Evolutionary conservation across 2,329 filamentous ascomycete genomes (phyloP).

Genomic region (Zopfia rhizophila): DNA sequence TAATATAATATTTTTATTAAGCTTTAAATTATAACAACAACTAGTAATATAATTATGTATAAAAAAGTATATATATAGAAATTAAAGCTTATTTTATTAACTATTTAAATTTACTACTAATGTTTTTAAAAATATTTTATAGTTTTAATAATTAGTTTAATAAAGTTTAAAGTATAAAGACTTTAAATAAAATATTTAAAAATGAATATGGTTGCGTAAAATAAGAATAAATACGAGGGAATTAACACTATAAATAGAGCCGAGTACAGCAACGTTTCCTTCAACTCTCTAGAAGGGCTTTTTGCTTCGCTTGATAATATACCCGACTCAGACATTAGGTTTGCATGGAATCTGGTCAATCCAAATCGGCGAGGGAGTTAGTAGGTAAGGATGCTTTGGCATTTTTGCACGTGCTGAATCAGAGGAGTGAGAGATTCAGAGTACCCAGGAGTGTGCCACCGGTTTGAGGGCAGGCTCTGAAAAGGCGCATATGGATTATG

Average conservation of each 20-base stretch:
- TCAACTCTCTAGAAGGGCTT: conserved; percentile 80
- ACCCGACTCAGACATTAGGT: conserved; percentile 81
- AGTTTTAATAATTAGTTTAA: no score
- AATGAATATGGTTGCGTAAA: no score
- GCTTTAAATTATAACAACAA: no score
- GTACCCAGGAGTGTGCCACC: conserved; percentile 89
- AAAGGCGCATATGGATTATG: conserved; percentile 96
- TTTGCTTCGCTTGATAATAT: conserved; percentile 81
- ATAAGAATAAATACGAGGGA: conserved; percentile 95
- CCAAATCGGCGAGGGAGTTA: conserved; percentile 79
- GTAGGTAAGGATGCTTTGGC: conserved; percentile 98
- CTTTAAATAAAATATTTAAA: no score
- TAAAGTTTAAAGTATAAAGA: no score
- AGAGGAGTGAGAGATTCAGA: conserved; percentile 92
- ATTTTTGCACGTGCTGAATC: conserved; percentile 96
- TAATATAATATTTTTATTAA: no score
- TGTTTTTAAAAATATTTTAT: no score
- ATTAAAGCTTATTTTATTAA: no score
- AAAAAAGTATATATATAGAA: no score
- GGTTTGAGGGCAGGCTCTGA: conserved; percentile 93
- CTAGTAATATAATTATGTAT: no score
- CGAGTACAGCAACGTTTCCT: conserved; percentile 79
- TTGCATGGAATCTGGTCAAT: conserved; percentile 97
- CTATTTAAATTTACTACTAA: no score
- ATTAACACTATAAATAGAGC: conserved; percentile 96